Percentiles rank a stretch among this genome's conserved stretches.
Conservation (phyloP, 257 asterid species). For the Lycium ferocissimum region DNA sequence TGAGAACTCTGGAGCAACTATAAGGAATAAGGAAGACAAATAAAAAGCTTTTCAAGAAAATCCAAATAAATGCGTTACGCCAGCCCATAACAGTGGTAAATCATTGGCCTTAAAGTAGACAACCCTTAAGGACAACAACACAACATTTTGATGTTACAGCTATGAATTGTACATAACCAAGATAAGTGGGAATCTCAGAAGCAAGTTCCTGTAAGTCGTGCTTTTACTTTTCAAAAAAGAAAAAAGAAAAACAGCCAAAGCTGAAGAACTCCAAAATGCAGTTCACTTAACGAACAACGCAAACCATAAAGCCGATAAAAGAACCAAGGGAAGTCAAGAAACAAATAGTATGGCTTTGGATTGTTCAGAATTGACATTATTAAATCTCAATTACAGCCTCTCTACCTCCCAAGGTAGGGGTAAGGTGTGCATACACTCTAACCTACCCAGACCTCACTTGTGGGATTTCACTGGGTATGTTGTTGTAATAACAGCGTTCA, state of each 20-base stretch:
- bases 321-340: background rate
- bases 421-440: too few species aligned
- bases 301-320: background rate
- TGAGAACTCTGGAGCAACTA: background rate
- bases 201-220: constrained; percentile 4
- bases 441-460: too few species aligned
- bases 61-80: background rate
- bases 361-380: background rate
- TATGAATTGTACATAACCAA: constrained; percentile 11
- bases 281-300: constrained; percentile 15
- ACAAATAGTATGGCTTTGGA: background rate
- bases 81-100: background rate
- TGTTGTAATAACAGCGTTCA: background rate
- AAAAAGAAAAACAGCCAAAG: background rate
- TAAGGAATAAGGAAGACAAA: background rate
- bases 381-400: too few species aligned
- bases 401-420: too few species aligned
- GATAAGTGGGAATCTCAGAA: background rate
- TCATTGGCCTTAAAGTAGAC: background rate
- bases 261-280: constrained; percentile 7
- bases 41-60: background rate
- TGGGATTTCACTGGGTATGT: too few species aligned
- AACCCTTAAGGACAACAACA: background rate
- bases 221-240: background rate
- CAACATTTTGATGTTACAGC: constrained; percentile 9